Percentiles rank a stretch among this genome's conserved stretches.
Conservation (phyloP, 495 filamentous ascomycete genomes). For the Penicillium malachiteum region DNA sequence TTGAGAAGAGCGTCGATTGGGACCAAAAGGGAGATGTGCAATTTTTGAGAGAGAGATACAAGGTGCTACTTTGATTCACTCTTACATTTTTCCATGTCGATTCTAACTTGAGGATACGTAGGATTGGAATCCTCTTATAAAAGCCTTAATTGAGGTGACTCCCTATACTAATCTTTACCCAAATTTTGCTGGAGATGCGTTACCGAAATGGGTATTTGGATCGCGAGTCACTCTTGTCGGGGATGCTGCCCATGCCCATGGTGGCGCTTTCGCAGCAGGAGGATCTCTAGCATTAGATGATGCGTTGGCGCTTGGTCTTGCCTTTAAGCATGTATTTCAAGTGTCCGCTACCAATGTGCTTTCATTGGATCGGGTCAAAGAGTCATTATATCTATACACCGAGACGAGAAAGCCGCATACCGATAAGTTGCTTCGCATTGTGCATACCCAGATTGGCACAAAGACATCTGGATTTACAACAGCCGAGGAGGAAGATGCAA, state of each 20-base stretch:
- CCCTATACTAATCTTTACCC: conserved; percentile 45
- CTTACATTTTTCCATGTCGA: neutral
- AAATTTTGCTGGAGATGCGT: conserved; percentile 39
- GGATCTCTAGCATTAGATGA: conserved; percentile 54
- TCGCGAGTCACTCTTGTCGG: conserved; percentile 42
- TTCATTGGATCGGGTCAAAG: conserved; percentile 19
- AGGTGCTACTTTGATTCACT: conserved; percentile 7
- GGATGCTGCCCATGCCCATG: conserved; percentile 52
- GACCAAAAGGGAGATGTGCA: conserved; percentile 38
- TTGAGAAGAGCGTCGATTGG: conserved; percentile 40
- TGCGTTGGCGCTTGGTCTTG: conserved; percentile 32
- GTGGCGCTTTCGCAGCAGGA: conserved; percentile 49
- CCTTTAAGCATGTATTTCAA: conserved; percentile 21
- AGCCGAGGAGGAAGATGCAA: conserved; percentile 39
- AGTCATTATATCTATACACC: conserved; percentile 39
- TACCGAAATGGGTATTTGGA: conserved; percentile 43
- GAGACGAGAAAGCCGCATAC: conserved; percentile 43
- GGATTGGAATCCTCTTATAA: conserved; percentile 47
- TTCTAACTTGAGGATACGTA: conserved; percentile 1
- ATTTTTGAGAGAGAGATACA: conserved; percentile 38
- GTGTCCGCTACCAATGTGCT: conserved; percentile 3
- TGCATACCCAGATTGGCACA: conserved; percentile 36
- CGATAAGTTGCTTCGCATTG: conserved; percentile 36
- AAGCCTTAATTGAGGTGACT: conserved; percentile 39
- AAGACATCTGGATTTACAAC: conserved; percentile 12